These are phyloP conservation scores for Salvia hispanica DNA, from an alignment of 257 asterid species.

Conservation along the genomic window DNA sequence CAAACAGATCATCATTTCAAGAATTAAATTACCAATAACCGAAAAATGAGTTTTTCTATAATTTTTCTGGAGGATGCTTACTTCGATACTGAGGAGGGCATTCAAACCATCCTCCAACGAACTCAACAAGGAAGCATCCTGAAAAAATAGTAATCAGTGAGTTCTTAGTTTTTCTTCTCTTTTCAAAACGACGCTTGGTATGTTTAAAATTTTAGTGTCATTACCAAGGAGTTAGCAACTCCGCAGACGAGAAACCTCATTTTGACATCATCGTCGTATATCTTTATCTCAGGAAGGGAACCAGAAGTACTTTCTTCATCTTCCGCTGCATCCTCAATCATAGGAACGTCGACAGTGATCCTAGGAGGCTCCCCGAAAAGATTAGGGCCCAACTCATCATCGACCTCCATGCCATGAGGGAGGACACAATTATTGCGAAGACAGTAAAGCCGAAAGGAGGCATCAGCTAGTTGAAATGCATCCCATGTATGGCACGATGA, in stretches of 20 bases:
- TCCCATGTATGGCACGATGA: slow-evolving; percentile 94
- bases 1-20: slow-evolving; percentile 11
- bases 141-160: slow-evolving; percentile 29
- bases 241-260: slow-evolving; percentile 92
- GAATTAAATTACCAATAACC: background rate
- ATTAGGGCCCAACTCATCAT: slow-evolving; percentile 59
- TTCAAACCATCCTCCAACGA: slow-evolving; percentile 88
- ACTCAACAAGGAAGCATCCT: slow-evolving; percentile 70
- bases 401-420: slow-evolving; percentile 42
- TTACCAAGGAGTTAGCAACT: slow-evolving; percentile 68
- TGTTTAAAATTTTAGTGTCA: slow-evolving; percentile 16
- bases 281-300: slow-evolving; percentile 77
- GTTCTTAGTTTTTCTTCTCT: slow-evolving; percentile 14
- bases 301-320: slow-evolving; percentile 84
- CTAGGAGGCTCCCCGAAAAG: slow-evolving; percentile 87
- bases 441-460: slow-evolving; percentile 88
- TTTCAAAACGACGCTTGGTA: background rate
- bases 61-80: slow-evolving; percentile 41
- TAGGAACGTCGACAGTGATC: slow-evolving; percentile 60
- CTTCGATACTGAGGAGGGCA: slow-evolving; percentile 86
- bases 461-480: slow-evolving; percentile 91
- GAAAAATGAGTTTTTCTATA: slow-evolving; percentile 15
- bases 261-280: slow-evolving; percentile 82
- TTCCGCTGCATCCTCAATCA: slow-evolving; percentile 59
- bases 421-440: slow-evolving; percentile 49